Evolutionary conservation across 2,329 filamentous ascomycete species (phyloP), one percentile per base, ranked within the genome.

Genomic region (Botrytis deweyae): DNA sequence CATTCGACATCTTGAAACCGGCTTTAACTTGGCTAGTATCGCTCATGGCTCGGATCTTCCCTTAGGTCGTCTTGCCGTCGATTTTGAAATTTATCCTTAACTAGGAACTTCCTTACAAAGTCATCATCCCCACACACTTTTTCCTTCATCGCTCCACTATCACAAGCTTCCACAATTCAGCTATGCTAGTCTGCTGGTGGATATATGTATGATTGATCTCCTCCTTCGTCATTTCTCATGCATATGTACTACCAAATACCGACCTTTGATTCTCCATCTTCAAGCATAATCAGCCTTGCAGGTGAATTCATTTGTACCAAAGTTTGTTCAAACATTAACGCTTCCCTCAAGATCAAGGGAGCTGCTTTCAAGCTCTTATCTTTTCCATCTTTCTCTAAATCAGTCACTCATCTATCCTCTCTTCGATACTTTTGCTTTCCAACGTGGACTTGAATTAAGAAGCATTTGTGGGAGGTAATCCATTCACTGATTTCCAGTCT

Each of bases 51-150:
- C 69, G 69, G 42, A 52, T 66, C 44, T 72, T 58, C 29, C 61
- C 61, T 66, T 63, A 66, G 46, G 7, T 65, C 36, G 36, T 67
- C 44, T 44, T 33, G 61, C 61, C 38, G 61, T 42, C 42, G 36
- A 44, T 44, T 66, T 65, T 14, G 69, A 46, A 38, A 44, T 63
- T 33, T 20, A 40, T 49, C 20, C 36, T 12, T 18, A 55, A 68
- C 66, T 58, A 20, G 49, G 65, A 68, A 58, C 65, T 68, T 68
- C 49, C 66, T 42, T 42, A 68, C 66, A 55, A 18, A 68, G 36
- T 68, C 29, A 58, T 68, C 66, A 65, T 72, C 70, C 70, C 70
- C 63, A 68, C 70, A 72, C 63, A 49, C 52, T 29, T 38, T 49
- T 68, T 68, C 63, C 69, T 71, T 71, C 44, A 42, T 66, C 63